phyloP scores from a whole-genome alignment of 306 rosid genomes.

The Cucumis sativus region Cucumber_9930_V3 NC_026657.2:32229501-32230000 shows the following conservation, averaged over 20 bases:
- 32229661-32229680: background rate
- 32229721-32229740: background rate
- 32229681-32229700: background rate
- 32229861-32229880: background rate
- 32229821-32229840: constrained; percentile 65
- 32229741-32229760: constrained; percentile 33
- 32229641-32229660: constrained; percentile 55
- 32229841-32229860: constrained; percentile 22
- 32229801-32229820: constrained; percentile 61
- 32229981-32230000: background rate
- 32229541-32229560: constrained; percentile 54
- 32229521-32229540: constrained; percentile 74
- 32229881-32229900: background rate
- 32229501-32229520: constrained; percentile 97
- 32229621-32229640: constrained; percentile 34
- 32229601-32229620: constrained; percentile 90
- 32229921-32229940: background rate
- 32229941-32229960: background rate
- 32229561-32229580: constrained; percentile 92
- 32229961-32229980: background rate
- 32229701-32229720: background rate
- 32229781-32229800: constrained; percentile 85
- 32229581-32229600: constrained; percentile 93
- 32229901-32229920: background rate
- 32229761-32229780: constrained; percentile 57